These are phyloP conservation scores for Ascochyta viciae-villosae DNA, from an alignment of 2,329 filamentous ascomycete species.

Conservation along the genomic window DNA sequence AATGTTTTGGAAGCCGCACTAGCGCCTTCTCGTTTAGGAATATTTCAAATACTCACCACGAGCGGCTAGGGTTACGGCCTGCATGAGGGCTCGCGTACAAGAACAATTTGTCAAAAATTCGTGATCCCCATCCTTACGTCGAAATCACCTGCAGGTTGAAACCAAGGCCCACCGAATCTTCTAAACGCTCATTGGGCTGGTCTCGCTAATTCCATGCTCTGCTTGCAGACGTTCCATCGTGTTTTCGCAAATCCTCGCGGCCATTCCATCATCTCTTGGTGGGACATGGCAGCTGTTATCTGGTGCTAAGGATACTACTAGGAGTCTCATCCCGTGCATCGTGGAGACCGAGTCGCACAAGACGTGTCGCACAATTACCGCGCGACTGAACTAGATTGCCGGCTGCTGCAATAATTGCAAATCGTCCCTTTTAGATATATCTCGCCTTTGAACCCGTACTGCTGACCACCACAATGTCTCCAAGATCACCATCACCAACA, in stretches of 20 bases:
- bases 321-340: neutral
- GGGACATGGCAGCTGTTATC: neutral
- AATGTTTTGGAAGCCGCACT: slow-evolving; percentile 25
- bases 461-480: neutral
- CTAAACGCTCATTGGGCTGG: slow-evolving; percentile 18
- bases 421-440: slow-evolving; percentile 26
- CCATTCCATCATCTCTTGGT: neutral
- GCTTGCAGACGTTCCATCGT: neutral
- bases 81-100: slow-evolving; percentile 5
- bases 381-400: slow-evolving; percentile 6
- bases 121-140: slow-evolving; percentile 5
- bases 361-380: slow-evolving; percentile 9
- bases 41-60: slow-evolving; percentile 42
- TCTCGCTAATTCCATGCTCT: slow-evolving; percentile 1
- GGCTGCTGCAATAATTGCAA: slow-evolving; percentile 24
- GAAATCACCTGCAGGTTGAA: slow-evolving; percentile 5
- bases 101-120: slow-evolving; percentile 30
- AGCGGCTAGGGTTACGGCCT: slow-evolving; percentile 6
- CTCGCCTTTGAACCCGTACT: neutral
- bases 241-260: neutral
- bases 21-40: slow-evolving; percentile 26
- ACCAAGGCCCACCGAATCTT: neutral
- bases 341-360: neutral
- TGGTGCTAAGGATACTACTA: neutral
- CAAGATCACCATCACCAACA: slow-evolving; percentile 24